A percentile compares a stretch with the other conserved stretches of the same genome.
phyloP scores from a whole-genome alignment of 257 asterid species.

The Vinca minor region DNA sequence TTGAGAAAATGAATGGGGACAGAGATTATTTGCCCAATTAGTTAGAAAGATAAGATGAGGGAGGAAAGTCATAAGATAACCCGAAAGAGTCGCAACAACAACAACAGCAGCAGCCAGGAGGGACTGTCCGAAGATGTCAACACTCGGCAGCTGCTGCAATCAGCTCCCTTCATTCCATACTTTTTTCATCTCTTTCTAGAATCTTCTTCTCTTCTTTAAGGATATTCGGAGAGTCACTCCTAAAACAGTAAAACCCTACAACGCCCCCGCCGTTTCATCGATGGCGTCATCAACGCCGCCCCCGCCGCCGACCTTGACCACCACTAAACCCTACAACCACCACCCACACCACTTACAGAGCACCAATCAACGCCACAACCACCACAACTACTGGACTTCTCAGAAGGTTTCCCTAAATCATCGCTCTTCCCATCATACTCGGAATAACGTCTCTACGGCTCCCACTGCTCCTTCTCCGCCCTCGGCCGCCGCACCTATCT shows the following conservation, averaged over 20 bases:
- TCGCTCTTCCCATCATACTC: conserved; percentile 31
- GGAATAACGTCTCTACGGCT: conserved; percentile 19
- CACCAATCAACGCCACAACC: conserved; percentile 26
- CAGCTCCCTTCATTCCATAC: neutral
- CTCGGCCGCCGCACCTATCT: conserved; percentile 11
- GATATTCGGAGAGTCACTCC: no score
- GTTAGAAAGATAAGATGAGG: no score
- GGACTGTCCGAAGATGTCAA: conserved; percentile 6
- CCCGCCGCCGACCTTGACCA: conserved; percentile 64
- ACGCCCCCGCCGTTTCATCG: neutral
- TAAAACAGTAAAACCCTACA: neutral
- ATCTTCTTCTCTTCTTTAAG: neutral
- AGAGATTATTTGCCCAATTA: no score
- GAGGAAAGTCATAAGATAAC: neutral
- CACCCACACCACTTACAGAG: conserved; percentile 24
- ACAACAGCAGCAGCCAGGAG: neutral
- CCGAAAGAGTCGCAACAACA: neutral
- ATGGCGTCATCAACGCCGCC: conserved; percentile 97
- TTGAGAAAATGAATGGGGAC: no score
- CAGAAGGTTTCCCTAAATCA: conserved; percentile 34
- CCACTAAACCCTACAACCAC: conserved; percentile 73
- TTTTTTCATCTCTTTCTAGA: no score
- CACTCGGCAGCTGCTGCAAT: neutral
- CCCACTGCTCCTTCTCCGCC: conserved; percentile 23
- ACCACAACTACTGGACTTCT: conserved; percentile 25